A percentile compares a stretch with the other conserved stretches of the same genome.
These are phyloP conservation scores for Ogataea salicorniae DNA, from an alignment of 805 yeast genomes.

Conservation along the genomic window DNA sequence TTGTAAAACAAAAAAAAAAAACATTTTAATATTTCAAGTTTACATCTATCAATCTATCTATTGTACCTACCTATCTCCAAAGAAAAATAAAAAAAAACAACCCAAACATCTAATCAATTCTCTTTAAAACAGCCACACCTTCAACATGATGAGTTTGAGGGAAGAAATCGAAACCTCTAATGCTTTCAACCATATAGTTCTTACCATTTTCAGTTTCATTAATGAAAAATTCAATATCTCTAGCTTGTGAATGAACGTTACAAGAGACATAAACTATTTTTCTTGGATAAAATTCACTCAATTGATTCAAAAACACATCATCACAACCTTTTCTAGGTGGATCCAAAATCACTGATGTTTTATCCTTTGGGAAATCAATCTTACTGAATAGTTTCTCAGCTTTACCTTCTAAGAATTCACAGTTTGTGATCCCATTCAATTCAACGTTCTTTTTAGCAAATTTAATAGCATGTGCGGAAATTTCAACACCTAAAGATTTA, in stretches of 20 bases:
- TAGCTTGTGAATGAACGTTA: conserved; percentile 95
- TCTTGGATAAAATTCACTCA: conserved; percentile 77
- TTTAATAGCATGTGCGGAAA: conserved; percentile 82
- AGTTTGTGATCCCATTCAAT: conserved; percentile 68
- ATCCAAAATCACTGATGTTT: conserved; percentile 88
- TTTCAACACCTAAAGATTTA: conserved; percentile 88
- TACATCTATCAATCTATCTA: neutral
- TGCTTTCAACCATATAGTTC: conserved; percentile 67
- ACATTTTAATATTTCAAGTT: too few species aligned
- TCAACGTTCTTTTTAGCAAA: conserved; percentile 82
- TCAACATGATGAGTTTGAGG: conserved; percentile 60
- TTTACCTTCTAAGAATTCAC: conserved; percentile 83
- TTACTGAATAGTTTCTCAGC: conserved; percentile 85
- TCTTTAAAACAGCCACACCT: conserved; percentile 42
- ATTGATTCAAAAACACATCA: conserved; percentile 76
- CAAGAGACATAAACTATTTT: conserved; percentile 93
- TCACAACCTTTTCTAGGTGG: conserved; percentile 99
- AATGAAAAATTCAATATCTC: conserved; percentile 83
- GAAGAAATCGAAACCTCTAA: conserved; percentile 94
- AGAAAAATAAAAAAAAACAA: too few species aligned
- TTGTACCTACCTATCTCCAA: too few species aligned
- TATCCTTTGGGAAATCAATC: conserved; percentile 65
- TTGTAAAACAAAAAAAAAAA: too few species aligned
- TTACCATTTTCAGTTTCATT: conserved; percentile 58
- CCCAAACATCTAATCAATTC: conserved; percentile 5